phyloP scores from a whole-genome alignment of 495 filamentous ascomycete species.

The Penicillium turbatum region DNA sequence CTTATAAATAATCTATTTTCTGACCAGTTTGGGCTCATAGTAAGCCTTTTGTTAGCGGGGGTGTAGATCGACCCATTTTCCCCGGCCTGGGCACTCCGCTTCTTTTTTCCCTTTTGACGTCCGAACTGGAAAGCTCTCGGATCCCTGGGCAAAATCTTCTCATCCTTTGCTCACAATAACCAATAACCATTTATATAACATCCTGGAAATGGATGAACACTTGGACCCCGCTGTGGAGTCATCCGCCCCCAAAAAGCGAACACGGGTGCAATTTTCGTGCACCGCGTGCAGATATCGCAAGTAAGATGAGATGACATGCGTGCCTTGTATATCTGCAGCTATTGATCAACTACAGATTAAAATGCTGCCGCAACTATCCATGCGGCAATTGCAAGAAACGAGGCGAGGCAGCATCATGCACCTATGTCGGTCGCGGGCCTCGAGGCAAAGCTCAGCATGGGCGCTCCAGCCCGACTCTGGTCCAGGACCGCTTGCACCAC shows the following conservation, averaged over 20 bases:
- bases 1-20: too few relatives aligned
- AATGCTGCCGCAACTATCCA: constrained; percentile 49
- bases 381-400: constrained; percentile 49
- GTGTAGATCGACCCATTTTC: background rate
- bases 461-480: constrained; percentile 33
- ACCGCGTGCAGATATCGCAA: constrained; percentile 50
- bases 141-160: too few relatives aligned
- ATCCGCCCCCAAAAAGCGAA: constrained; percentile 40
- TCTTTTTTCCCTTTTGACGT: background rate
- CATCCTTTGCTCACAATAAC: background rate
- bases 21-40: too few relatives aligned
- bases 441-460: constrained; percentile 30
- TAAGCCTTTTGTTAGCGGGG: background rate
- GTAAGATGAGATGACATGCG: constrained; percentile 27
- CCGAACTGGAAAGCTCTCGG: background rate
- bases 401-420: constrained; percentile 39
- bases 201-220: background rate
- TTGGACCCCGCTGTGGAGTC: constrained; percentile 13
- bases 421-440: constrained; percentile 39
- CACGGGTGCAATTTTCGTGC: constrained; percentile 51
- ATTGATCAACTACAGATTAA: constrained; percentile 34
- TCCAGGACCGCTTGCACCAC: constrained; percentile 49
- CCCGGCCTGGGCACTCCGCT: background rate
- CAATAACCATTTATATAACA: too few relatives aligned
- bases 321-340: background rate